phyloP scores from a whole-genome alignment of 441 rosid genomes.

The Gossypium trilobum region DNA sequence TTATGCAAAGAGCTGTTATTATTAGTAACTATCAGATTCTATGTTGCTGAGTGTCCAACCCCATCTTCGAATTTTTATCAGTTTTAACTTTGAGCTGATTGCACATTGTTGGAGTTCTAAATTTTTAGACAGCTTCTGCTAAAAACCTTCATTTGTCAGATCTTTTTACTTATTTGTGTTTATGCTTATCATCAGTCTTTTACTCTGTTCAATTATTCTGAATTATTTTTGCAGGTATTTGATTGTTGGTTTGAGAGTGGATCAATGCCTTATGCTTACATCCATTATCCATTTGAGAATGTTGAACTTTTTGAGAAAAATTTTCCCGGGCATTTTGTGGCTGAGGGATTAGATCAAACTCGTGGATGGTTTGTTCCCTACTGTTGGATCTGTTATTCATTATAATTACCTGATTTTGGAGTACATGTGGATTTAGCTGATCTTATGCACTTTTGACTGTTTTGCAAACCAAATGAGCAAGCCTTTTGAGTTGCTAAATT shows the following conservation, averaged over 20 bases:
- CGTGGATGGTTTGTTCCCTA: conserved; percentile 82
- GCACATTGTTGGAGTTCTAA: background rate
- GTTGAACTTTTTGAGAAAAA: conserved; percentile 76
- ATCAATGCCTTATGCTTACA: conserved; percentile 96
- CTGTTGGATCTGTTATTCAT: background rate
- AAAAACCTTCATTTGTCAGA: background rate
- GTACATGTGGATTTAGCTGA: background rate
- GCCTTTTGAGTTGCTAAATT: background rate
- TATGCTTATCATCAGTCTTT: background rate
- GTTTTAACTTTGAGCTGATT: conserved; percentile 14
- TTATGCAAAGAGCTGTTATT: background rate
- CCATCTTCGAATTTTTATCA: background rate
- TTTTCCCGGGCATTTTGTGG: conserved; percentile 95
- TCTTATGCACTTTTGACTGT: background rate
- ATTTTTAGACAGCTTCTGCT: conserved; percentile 3
- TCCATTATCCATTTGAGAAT: conserved; percentile 95
- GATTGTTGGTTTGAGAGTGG: conserved; percentile 99
- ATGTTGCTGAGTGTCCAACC: background rate
- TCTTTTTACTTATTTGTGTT: background rate
- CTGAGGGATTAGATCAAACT: conserved; percentile 98
- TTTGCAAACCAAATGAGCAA: background rate
- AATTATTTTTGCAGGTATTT: conserved; percentile 55
- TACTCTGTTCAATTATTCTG: background rate
- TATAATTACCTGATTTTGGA: background rate
- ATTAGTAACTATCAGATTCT: background rate